phyloP scores from a whole-genome alignment of 2,329 filamentous ascomycete genomes.

The Epichloe festucae region DNA sequence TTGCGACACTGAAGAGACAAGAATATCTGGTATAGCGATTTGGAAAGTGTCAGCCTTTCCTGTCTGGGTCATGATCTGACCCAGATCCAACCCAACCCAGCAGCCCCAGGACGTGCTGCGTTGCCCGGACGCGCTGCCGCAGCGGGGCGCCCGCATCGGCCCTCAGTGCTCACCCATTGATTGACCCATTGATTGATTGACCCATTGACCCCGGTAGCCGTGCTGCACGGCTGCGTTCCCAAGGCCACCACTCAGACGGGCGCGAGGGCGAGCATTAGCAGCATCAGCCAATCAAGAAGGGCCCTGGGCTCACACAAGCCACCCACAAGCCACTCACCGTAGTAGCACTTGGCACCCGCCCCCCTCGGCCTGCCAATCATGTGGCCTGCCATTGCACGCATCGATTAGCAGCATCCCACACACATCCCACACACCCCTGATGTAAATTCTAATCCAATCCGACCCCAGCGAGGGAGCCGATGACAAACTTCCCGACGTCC shows the following conservation, averaged over 20 bases:
- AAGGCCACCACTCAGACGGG: not conserved
- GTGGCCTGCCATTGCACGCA: conserved; percentile 14
- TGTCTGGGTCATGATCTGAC: no score
- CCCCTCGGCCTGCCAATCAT: conserved; percentile 19
- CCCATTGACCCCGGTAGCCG: not conserved
- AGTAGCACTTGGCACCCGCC: not conserved
- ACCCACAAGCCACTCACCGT: conserved; percentile 9
- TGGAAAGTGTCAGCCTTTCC: no score
- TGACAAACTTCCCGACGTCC: conserved; percentile 1
- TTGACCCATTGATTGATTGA: no score
- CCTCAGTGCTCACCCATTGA: not conserved
- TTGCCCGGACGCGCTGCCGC: not conserved
- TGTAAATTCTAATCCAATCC: not conserved
- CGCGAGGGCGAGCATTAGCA: not conserved
- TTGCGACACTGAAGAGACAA: no score
- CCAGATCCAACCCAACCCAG: not conserved
- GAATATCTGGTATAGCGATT: no score
- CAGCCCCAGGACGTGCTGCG: not conserved
- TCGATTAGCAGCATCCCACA: conserved; percentile 10
- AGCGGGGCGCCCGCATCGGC: conserved; percentile 1
- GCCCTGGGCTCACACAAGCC: conserved; percentile 5
- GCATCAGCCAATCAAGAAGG: not conserved
- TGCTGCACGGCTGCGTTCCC: conserved; percentile 1
- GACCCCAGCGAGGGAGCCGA: not conserved
- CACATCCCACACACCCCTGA: conserved; percentile 10